Percentiles rank a stretch among this genome's conserved stretches.
Conservation (phyloP, 805 yeast species). For the Candida maesae region DNA sequence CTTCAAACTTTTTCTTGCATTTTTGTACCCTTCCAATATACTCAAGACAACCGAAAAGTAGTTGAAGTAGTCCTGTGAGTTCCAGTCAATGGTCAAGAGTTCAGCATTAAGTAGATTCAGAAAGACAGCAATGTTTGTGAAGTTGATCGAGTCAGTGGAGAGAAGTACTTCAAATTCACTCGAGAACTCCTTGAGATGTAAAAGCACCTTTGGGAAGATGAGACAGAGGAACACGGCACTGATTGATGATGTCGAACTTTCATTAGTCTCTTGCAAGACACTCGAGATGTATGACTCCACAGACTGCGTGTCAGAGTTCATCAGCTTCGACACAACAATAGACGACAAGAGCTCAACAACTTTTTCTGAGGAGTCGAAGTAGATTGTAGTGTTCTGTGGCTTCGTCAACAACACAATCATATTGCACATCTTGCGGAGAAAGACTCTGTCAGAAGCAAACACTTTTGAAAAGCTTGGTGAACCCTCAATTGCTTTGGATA, state of each 20-base stretch:
- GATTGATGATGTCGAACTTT: conserved; percentile 12
- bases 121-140: conserved; percentile 21
- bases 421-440: conserved; percentile 26
- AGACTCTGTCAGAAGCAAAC: conserved; percentile 29
- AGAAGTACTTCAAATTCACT: conserved; percentile 22
- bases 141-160: conserved; percentile 18
- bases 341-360: conserved; percentile 33
- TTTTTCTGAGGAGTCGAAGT: conserved; percentile 28
- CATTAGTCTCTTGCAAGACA: conserved; percentile 15
- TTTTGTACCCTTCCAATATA: conserved; percentile 22
- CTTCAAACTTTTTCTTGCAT: conserved; percentile 15
- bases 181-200: conserved; percentile 29
- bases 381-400: conserved; percentile 30
- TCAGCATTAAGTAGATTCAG: conserved; percentile 20
- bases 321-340: conserved; percentile 33
- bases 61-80: conserved; percentile 25
- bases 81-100: conserved; percentile 25
- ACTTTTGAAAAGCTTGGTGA: conserved; percentile 25
- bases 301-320: conserved; percentile 20
- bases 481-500: conserved; percentile 28
- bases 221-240: conserved; percentile 19
- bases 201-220: conserved; percentile 28
- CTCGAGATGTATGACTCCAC: conserved; percentile 21
- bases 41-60: conserved; percentile 23
- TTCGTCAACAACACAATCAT: conserved; percentile 29